Conservation (phyloP, 1,284 basidiomycete species). For the Tranzscheliella williamsii region DNA sequence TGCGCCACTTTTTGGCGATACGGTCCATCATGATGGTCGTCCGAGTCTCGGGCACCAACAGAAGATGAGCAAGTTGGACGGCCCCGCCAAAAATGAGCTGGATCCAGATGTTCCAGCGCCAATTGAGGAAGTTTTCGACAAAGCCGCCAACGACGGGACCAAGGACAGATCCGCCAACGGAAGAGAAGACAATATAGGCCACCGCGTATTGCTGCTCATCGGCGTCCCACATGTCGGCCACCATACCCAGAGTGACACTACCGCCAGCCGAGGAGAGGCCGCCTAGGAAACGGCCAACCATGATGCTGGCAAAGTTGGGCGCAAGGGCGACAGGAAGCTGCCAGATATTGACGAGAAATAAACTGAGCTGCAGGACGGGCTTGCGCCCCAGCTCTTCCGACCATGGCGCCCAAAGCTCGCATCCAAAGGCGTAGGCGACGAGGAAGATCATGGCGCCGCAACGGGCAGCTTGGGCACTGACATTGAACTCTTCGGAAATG, state of each 20-base stretch:
- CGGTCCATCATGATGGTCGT: conserved; percentile 62
- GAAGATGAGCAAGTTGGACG: conserved; percentile 61
- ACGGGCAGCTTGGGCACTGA: conserved; percentile 61
- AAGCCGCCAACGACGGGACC: conserved; percentile 57
- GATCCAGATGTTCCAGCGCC: conserved; percentile 62
- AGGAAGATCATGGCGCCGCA: conserved; percentile 60
- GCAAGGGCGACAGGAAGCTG: conserved; percentile 33
- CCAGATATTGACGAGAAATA: conserved; percentile 61
- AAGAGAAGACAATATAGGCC: conserved; percentile 54
- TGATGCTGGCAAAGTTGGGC: conserved; percentile 56
- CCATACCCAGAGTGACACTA: conserved; percentile 62
- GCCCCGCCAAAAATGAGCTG: conserved; percentile 62
- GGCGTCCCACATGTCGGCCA: conserved; percentile 58
- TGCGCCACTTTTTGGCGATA: conserved; percentile 61
- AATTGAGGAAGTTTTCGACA: conserved; percentile 19
- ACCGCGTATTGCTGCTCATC: conserved; percentile 60
- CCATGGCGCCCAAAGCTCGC: conserved; percentile 58
- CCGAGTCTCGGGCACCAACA: conserved; percentile 63
- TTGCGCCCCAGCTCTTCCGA: conserved; percentile 59
- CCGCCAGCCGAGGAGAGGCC: conserved; percentile 61
- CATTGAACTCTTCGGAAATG: conserved; percentile 55
- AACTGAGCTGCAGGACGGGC: conserved; percentile 55
- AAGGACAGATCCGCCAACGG: conserved; percentile 61
- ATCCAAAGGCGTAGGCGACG: conserved; percentile 62
- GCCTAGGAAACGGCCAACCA: conserved; percentile 61